Base-by-base conservation (phyloP, 108 stramenopile species). In the Skeletonema grethae region DNA sequence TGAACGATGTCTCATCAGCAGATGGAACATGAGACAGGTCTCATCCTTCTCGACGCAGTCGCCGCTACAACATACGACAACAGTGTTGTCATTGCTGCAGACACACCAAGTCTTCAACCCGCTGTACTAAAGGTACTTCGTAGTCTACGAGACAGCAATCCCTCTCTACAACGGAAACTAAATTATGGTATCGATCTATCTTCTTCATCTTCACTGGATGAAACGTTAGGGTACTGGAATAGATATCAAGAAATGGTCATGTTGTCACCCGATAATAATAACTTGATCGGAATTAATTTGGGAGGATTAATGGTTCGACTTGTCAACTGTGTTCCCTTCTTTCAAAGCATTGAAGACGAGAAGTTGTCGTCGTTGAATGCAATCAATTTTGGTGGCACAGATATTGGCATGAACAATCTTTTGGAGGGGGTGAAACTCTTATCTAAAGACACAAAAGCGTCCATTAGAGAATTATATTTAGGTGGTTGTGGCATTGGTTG, bases 161-260 rank as follows among this genome's bases (percentile, higher is more conserved):
- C 46, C 6, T 48, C 46, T 18, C 46, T 48, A 0, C 46, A 48
- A 48, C 46, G 46, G 11, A 48, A 48, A 18, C 18, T 48, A 48
- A 48, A 48, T 48, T 16, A 48, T 16, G 46, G 46, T 18, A 4
- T 12, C 18, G 18, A 48, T 9, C 2, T 11, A 0, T 11, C 36
- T 0, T 38, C 36, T 0, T 38, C 46, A 48, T 45, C n/a, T n/a
- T n/a, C n/a, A 45, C 4, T 2, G 12, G 46, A 48, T 48, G 46
- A 48, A 6, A 6, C 6, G 2, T 6, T 48, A 16, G n/a, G 16
- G n/a, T 48, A 48, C 46, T 48, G 46, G 46, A 48, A 48, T 48
- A 48, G 46, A 48, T 7, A 48, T 48, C 46, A 48, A 48, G 46
- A 48, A 48, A 18, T 48, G n/a, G 46, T 48, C 46, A 18, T 48